phyloP scores from a whole-genome alignment of 345 rosid genomes.

The Linum usitatissimum region DNA sequence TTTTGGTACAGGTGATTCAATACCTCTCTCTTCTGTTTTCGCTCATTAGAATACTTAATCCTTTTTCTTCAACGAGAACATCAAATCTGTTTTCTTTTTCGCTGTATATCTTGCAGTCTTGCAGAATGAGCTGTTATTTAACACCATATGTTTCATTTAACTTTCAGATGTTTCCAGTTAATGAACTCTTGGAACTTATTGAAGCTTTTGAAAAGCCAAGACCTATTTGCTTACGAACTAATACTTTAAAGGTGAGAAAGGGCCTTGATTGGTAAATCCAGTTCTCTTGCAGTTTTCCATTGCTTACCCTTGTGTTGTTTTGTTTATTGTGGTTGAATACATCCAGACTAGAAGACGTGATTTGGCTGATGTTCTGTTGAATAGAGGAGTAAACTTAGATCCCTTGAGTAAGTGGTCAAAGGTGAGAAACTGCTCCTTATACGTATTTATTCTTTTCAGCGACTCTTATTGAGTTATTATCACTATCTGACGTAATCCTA shows the following conservation, averaged over 20 bases:
- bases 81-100: no score
- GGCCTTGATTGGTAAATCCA: slow-evolving; percentile 9
- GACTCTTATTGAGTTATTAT: not conserved
- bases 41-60: not conserved
- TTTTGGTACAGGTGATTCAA: slow-evolving; percentile 59
- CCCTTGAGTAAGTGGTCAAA: slow-evolving; percentile 98
- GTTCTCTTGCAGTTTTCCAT: slow-evolving; percentile 12
- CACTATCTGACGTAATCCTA: not conserved
- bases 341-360: slow-evolving; percentile 76
- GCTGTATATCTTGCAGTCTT: not conserved
- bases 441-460: slow-evolving; percentile 2
- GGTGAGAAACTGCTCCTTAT: slow-evolving; percentile 26
- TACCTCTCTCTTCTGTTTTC: slow-evolving; percentile 6
- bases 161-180: slow-evolving; percentile 83
- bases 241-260: slow-evolving; percentile 66
- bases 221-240: slow-evolving; percentile 74
- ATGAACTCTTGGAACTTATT: slow-evolving; percentile 82
- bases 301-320: slow-evolving; percentile 4
- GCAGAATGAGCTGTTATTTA: not conserved
- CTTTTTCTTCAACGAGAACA: no score
- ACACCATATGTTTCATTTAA: slow-evolving; percentile 11
- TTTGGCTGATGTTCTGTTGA: slow-evolving; percentile 84
- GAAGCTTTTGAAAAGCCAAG: slow-evolving; percentile 94
- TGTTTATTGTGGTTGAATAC: slow-evolving; percentile 12
- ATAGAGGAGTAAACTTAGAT: slow-evolving; percentile 91